These are phyloP conservation scores for Isabelozyma rhagii DNA, from an alignment of 805 yeast species.

Conservation along the genomic window DNA sequence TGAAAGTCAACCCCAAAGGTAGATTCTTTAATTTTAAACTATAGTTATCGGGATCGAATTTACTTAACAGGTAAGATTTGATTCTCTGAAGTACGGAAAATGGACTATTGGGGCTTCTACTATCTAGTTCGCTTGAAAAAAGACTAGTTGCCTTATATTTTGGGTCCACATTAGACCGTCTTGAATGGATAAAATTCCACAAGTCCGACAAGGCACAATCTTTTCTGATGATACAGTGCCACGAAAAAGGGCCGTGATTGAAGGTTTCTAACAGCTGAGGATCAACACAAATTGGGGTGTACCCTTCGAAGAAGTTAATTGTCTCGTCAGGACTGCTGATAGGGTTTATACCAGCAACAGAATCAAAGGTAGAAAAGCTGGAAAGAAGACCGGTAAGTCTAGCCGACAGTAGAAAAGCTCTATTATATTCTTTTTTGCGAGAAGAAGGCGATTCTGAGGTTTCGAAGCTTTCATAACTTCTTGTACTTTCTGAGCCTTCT, in stretches of 20 bases:
- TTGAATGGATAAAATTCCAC: slow-evolving; percentile 8
- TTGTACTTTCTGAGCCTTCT: neutral
- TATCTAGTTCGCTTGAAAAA: neutral
- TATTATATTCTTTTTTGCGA: neutral
- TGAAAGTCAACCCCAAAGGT: neutral
- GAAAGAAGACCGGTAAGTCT: neutral
- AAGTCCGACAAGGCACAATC: slow-evolving; percentile 17
- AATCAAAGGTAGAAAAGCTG: neutral
- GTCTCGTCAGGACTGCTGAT: slow-evolving; percentile 9
- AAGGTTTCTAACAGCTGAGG: slow-evolving; percentile 2
- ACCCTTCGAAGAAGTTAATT: slow-evolving; percentile 16
- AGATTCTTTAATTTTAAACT: neutral
- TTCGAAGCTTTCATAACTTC: neutral
- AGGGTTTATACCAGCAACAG: slow-evolving; percentile 11
- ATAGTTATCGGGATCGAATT: neutral
- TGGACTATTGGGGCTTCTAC: neutral
- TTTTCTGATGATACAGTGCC: slow-evolving; percentile 23
- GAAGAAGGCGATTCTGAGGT: neutral
- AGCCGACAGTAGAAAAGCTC: neutral
- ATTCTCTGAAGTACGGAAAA: neutral
- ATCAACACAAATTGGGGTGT: slow-evolving; percentile 14
- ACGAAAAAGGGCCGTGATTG: slow-evolving; percentile 30
- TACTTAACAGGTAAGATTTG: neutral
- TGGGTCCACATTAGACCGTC: neutral
- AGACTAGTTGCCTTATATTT: neutral